Evolutionary conservation across 2,329 filamentous ascomycete species (phyloP), one percentile per base, ranked within the genome.

Genomic region (Cladophialophora chaetospira): DNA sequence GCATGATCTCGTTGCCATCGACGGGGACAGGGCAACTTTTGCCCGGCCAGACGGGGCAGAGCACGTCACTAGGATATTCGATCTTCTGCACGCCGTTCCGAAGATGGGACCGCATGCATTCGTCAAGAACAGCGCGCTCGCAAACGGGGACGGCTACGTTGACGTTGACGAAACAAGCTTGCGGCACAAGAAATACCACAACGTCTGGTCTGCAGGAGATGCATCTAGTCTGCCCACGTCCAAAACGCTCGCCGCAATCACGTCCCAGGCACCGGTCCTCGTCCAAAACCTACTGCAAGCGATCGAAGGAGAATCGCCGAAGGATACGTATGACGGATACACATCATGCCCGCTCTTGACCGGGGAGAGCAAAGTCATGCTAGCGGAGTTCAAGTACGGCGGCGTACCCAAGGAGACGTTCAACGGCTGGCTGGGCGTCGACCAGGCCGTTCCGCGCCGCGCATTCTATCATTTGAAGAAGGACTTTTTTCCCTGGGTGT

Each of bases 1-100:
- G 65, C 82, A 85, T 58, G 94, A 99, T 70, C 78, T 97, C 10
- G 80, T 97, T 53, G 88, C 83, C 47, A 85, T 95, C 58, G 82
- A 90, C 55, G 91, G 90, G 57, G 85, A 89, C 62, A 81, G 96
- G 17, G 82, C 82, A 0, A 75, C 72, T 1, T 84, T 85, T 63
- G 72, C 75, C 3, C 71, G 70, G 1, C 72, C 74, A 0, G 72
- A 76, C 9, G 76, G 76, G 4, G 67, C 76, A 53, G 72, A 73
- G 17, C 67, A 72, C 58, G 75, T 84, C 13, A 76, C 69, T 3
- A 74, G 70, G 57, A 63, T 70, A 17, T 85, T 84, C 47, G 82
- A 84, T 61, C 66, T 85, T 13, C 62, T 85, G 63, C 82, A 85
- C 57, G 82, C 77, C 3, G 75, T 79, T 4, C 82, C 82, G 53